A percentile compares a stretch with the other conserved stretches of the same genome.
Evolutionary conservation across 805 yeast species (phyloP).

Genomic region (Yarrowia deformans): DNA sequence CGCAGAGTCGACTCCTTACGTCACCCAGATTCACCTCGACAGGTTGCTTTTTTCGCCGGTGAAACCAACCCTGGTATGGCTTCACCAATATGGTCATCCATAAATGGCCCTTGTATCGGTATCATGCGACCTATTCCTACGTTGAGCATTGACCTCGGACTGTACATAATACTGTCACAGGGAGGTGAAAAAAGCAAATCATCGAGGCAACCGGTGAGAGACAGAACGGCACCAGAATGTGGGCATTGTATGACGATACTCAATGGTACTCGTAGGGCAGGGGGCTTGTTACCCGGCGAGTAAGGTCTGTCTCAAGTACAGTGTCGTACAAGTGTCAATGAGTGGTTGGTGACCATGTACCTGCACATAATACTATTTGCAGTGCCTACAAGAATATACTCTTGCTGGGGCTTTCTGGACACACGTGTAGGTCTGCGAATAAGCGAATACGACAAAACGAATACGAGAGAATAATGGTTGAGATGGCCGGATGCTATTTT

Average conservation of each 20-base stretch:
- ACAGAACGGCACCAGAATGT: background rate
- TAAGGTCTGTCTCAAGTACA: too few species aligned
- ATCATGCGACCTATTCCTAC: background rate
- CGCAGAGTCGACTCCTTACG: conserved; percentile 4
- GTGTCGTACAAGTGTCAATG: background rate
- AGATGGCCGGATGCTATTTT: background rate
- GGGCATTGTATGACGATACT: background rate
- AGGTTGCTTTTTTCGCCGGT: background rate
- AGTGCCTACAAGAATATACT: background rate
- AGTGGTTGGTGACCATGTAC: background rate
- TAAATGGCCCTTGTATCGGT: background rate
- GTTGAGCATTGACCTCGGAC: background rate
- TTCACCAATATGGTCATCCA: too few species aligned
- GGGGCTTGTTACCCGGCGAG: too few species aligned
- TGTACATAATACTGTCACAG: background rate
- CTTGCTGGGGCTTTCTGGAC: too few species aligned
- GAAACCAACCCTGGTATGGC: background rate
- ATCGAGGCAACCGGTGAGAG: background rate
- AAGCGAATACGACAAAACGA: background rate
- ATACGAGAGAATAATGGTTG: too few species aligned
- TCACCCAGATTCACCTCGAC: background rate
- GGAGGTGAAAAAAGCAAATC: background rate
- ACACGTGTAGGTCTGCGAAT: too few species aligned
- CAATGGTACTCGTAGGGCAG: background rate
- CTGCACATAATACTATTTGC: conserved; percentile 1